Base-by-base conservation (phyloP, 495 filamentous ascomycete genomes). In the Daldinia grandis region DNA sequence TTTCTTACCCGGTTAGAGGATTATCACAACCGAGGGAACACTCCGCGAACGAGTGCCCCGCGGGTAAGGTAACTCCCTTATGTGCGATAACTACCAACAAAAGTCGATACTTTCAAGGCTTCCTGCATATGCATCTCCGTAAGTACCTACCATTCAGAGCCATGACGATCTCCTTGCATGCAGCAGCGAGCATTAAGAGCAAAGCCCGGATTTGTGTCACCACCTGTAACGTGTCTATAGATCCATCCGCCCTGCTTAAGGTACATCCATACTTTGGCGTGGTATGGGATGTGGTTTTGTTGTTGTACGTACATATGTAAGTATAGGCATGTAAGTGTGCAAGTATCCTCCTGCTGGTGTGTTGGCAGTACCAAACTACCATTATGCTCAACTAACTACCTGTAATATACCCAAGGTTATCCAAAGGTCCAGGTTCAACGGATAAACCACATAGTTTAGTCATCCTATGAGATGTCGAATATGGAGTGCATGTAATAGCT, bases 181-280 rank as follows among this genome's bases (percentile, higher is more conserved):
- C 42, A 69, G 61, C 44, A 59, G 55, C 37, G 61, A 35, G 30
- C 47, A 8, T 62, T 50, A 35, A 54, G 40, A 50, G 51, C 54
- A 63, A 59, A 64, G 55, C 66, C 66, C 54, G 66, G 55, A 37
- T 61, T 51, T 27, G 58, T 66, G 68, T 50, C 44, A 64, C 68
- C 50, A 53, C 24, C 62, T 71, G 62, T 66, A 66, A 70, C 67
- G 61, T 70, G 63, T 47, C 63, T 42, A 59, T 30, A 53, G 49
- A 53, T 53, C 49, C 49, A 47, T 47, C 42, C 42, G 42, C 42
- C 42, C 42, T 47, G 24, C 42, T 17, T 53, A 30, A 9, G 25
- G 24, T 30, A 30, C 24, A 8, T 28, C 24, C 49, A 27, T 53
- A 28, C 25, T 28, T 51, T 53, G 1, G 12, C n/a, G 14, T 17